A percentile compares a stretch with the other conserved stretches of the same genome.
Conservation (phyloP, 306 rosid genomes). For the Prunus mume region DNA sequence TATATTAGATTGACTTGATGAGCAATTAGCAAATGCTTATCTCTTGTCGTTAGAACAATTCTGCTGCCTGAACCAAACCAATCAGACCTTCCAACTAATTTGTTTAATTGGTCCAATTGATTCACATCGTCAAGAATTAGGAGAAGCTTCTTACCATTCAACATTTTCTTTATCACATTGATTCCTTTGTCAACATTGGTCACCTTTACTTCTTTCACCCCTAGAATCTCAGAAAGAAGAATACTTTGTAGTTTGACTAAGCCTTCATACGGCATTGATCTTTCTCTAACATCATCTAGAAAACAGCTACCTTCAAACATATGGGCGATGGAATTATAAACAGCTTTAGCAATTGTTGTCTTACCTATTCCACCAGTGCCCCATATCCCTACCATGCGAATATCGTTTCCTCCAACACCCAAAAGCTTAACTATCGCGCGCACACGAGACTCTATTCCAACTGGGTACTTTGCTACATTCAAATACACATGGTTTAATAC, state of each 20-base stretch:
- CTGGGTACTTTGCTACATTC: not conserved
- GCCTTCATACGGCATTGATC: not conserved
- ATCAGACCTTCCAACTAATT: not conserved
- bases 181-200: not conserved
- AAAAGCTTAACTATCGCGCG: not conserved
- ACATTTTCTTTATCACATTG: not conserved
- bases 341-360: constrained; percentile 2
- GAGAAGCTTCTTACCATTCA: not conserved
- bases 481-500: not conserved
- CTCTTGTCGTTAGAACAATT: constrained; percentile 18
- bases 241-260: not conserved
- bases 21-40: not conserved
- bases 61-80: not conserved
- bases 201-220: not conserved
- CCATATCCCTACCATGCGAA: not conserved
- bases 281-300: not conserved
- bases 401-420: not conserved
- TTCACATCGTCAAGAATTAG: constrained; percentile 13
- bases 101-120: not conserved
- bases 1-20: not conserved
- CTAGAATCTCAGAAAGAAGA: not conserved
- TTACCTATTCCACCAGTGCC: not conserved
- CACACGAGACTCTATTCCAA: not conserved
- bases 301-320: not conserved
- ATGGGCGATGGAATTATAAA: not conserved